Percentiles rank a stretch among this genome's conserved stretches.
Conservation (phyloP, 176 grass and related monocot genomes). For the Avena eriantha region DNA sequence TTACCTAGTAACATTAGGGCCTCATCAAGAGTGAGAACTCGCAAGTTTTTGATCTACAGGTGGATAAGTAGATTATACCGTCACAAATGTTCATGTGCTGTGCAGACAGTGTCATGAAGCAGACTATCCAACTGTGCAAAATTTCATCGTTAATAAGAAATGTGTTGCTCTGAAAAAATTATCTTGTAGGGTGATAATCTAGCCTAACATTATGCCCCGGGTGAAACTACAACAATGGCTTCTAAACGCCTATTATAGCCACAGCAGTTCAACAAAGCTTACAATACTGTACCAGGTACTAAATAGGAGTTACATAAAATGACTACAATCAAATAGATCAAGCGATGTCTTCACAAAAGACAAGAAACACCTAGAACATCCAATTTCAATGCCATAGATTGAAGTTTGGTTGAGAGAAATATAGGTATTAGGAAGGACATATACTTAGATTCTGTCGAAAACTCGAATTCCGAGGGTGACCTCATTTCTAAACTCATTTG, state of each 20-base stretch:
- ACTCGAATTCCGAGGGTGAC: too few species aligned
- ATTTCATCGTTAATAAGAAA: not conserved
- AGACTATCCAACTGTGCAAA: slow-evolving; percentile 6
- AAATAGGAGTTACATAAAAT: slow-evolving; percentile 23
- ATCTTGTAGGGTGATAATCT: not conserved
- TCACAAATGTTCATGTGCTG: not conserved
- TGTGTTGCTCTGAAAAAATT: not conserved
- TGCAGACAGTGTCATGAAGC: not conserved
- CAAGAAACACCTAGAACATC: not conserved
- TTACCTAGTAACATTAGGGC: not conserved
- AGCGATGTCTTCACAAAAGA: not conserved
- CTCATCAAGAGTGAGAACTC: not conserved
- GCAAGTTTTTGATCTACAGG: not conserved
- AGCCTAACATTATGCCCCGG: not conserved
- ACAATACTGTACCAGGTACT: not conserved
- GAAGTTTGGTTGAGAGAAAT: not conserved
- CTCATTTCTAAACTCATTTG: not conserved
- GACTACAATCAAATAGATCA: not conserved
- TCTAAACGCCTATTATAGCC: not conserved
- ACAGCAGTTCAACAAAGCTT: not conserved
- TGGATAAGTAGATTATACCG: not conserved
- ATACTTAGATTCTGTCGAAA: slow-evolving; percentile 1
- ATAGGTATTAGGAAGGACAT: not conserved
- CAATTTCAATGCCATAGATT: slow-evolving; percentile 4
- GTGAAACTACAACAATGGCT: not conserved